Percentiles rank a stretch among this genome's conserved stretches.
These are phyloP conservation scores for Babjeviella inositovora DNA, from an alignment of 805 yeast species.

Conservation along the genomic window DNA sequence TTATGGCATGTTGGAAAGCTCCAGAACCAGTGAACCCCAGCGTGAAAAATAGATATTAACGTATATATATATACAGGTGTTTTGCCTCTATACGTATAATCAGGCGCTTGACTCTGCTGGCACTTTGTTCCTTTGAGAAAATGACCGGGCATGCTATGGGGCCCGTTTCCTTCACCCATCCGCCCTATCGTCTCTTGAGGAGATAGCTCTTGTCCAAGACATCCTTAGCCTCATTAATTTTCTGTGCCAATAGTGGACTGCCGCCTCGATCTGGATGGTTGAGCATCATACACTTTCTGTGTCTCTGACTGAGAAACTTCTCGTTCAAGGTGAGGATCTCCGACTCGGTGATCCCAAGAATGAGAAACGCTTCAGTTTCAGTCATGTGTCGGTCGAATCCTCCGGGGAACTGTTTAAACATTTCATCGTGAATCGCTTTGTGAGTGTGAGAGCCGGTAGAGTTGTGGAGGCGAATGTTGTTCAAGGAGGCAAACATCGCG, in stretches of 20 bases:
- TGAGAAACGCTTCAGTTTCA: slow-evolving; percentile 54
- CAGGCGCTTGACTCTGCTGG: too few species aligned
- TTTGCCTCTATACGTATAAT: too few species aligned
- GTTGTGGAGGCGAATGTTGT: slow-evolving; percentile 11
- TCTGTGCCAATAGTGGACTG: slow-evolving; percentile 64
- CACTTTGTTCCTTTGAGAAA: too few species aligned
- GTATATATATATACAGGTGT: too few species aligned
- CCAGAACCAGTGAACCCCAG: too few species aligned
- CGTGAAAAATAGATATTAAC: too few species aligned
- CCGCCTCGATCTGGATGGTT: slow-evolving; percentile 91
- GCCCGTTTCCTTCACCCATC: too few species aligned
- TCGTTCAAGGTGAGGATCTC: slow-evolving; percentile 32
- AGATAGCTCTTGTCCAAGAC: slow-evolving; percentile 50
- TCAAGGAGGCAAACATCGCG: slow-evolving; percentile 16
- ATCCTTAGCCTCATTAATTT: slow-evolving; percentile 77
- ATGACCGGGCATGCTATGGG: too few species aligned
- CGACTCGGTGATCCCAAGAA: slow-evolving; percentile 39
- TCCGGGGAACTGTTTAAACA: slow-evolving; percentile 30
- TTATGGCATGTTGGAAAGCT: too few species aligned
- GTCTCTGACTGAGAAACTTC: slow-evolving; percentile 47
- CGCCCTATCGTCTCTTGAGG: slow-evolving; percentile 8
- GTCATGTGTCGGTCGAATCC: slow-evolving; percentile 52
- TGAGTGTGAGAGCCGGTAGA: too few species aligned
- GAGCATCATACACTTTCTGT: slow-evolving; percentile 59
- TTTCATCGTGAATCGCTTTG: slow-evolving; percentile 2